phyloP scores from a whole-genome alignment of 441 rosid genomes.

The Pelargonium exstipulatum region DNA sequence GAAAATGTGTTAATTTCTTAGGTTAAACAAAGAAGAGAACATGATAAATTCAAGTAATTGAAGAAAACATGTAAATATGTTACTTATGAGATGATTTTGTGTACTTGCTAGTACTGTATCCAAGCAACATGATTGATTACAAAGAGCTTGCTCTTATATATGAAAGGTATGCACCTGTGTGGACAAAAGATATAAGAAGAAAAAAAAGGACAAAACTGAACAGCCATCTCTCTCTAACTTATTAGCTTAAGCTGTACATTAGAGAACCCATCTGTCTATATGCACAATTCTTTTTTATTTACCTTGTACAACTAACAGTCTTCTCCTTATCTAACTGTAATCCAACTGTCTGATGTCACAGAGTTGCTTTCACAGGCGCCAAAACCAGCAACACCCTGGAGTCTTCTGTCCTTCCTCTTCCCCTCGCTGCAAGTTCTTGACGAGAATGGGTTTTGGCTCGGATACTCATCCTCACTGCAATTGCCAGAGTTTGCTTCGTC shows the following conservation, averaged over 20 bases:
- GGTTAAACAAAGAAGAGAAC: no score
- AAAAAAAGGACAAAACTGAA: no score
- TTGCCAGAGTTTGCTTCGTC: slow-evolving; percentile 14
- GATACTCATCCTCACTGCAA: not conserved
- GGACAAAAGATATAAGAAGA: no score
- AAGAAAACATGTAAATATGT: no score
- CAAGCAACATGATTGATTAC: not conserved
- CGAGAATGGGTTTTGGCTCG: slow-evolving; percentile 22
- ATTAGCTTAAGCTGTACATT: no score
- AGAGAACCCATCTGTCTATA: no score
- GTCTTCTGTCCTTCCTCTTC: not conserved
- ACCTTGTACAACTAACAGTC: not conserved
- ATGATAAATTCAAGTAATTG: no score
- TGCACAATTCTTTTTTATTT: no score
- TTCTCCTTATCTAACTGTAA: slow-evolving; percentile 34
- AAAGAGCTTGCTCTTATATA: not conserved
- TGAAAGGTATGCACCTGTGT: not conserved
- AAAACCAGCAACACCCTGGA: not conserved
- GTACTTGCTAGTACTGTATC: no score
- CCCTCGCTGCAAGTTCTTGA: not conserved
- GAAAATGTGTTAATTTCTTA: no score
- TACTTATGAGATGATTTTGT: no score
- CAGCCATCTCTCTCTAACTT: no score
- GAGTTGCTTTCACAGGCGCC: not conserved
- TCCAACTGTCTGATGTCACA: slow-evolving; percentile 28